Conservation (phyloP, 306 rosid species). For the Trifolium pratense region DNA sequence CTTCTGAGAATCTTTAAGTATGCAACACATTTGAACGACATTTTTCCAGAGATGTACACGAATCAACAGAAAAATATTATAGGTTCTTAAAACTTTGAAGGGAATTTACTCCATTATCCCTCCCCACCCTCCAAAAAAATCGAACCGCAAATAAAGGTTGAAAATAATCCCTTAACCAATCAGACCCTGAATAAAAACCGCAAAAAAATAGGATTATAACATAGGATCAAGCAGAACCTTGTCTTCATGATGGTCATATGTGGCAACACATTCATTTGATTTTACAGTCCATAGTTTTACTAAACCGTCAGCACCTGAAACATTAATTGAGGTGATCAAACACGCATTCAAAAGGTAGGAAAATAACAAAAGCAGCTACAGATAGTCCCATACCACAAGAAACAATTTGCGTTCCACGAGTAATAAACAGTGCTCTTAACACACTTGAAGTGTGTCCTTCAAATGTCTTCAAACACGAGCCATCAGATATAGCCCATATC, state of each 20-base stretch:
- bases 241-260: constrained; percentile 90
- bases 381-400: constrained; percentile 69
- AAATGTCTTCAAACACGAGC: constrained; percentile 93
- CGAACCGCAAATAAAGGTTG: background rate
- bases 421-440: constrained; percentile 82
- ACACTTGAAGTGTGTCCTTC: constrained; percentile 95
- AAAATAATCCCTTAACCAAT: background rate
- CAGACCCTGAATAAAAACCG: background rate
- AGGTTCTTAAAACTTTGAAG: background rate
- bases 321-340: constrained; percentile 34
- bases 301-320: constrained; percentile 91
- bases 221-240: constrained; percentile 57
- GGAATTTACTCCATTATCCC: background rate
- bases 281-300: constrained; percentile 92
- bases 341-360: constrained; percentile 22
- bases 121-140: background rate
- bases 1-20: background rate
- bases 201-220: constrained; percentile 14
- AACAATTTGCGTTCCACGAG: constrained; percentile 90
- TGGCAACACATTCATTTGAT: constrained; percentile 81
- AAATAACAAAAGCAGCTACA: constrained; percentile 36
- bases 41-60: constrained; percentile 8
- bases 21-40: background rate
- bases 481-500: constrained; percentile 94
- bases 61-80: constrained; percentile 17